Conservation (phyloP, 352 stramenopile species). For the Phytophthora syringae region DNA sequence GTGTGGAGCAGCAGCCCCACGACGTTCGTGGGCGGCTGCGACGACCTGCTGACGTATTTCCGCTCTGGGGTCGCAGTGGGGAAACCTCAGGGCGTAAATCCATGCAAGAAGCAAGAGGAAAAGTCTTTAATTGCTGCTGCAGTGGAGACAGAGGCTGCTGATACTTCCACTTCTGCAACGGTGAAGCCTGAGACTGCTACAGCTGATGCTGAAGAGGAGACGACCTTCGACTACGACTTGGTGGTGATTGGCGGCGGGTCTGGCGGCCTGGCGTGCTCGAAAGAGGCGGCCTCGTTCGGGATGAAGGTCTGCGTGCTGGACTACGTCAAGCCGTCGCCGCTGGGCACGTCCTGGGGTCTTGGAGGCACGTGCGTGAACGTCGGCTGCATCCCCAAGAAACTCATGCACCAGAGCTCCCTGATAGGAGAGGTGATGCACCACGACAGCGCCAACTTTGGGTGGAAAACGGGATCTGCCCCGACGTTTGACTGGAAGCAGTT, state of each 20-base stretch:
- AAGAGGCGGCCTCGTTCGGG: conserved; percentile 93
- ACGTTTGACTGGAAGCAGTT: conserved; percentile 93
- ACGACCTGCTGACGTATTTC: conserved; percentile 70
- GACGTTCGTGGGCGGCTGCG: conserved; percentile 71
- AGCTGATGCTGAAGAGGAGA: conserved; percentile 13
- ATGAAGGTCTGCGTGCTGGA: conserved; percentile 97
- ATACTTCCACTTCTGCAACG: background rate
- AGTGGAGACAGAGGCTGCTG: background rate
- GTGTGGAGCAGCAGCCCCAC: conserved; percentile 65
- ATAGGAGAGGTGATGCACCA: conserved; percentile 90
- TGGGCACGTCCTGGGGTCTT: conserved; percentile 91
- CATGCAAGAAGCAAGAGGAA: conserved; percentile 10
- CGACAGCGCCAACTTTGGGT: conserved; percentile 91
- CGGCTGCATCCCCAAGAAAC: conserved; percentile 99
- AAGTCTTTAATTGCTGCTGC: background rate
- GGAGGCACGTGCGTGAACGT: conserved; percentile 99
- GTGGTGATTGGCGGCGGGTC: conserved; percentile 85
- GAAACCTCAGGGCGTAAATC: conserved; percentile 11
- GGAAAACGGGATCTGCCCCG: conserved; percentile 44
- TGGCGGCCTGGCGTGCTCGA: conserved; percentile 94
- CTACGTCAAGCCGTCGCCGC: conserved; percentile 93
- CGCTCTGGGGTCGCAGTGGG: conserved; percentile 46
- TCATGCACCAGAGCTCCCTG: conserved; percentile 97
- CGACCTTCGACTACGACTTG: conserved; percentile 83
- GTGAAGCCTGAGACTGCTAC: background rate